Percentiles rank a stretch among this genome's conserved stretches.
Evolutionary conservation across 768 basidiomycete genomes (phyloP).

Genomic region (Saitozyma sp.): DNA sequence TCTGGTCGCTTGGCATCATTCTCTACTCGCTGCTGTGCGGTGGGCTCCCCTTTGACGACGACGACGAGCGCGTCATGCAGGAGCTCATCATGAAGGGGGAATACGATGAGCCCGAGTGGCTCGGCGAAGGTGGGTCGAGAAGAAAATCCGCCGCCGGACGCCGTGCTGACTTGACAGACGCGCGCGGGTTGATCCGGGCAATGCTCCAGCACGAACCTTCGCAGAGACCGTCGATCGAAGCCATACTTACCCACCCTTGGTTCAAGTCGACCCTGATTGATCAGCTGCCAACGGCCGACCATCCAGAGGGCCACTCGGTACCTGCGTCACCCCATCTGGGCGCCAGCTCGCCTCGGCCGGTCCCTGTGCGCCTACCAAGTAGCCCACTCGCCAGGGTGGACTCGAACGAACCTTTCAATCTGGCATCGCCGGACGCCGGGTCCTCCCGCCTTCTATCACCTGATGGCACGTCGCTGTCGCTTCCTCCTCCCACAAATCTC

Average conservation of each 20-base stretch:
- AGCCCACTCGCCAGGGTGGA: constrained; percentile 2
- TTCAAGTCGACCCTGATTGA: constrained; percentile 58
- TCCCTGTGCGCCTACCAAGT: constrained; percentile 1
- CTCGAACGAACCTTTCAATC: constrained; percentile 15
- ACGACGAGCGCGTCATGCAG: constrained; percentile 73
- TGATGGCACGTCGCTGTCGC: too few relatives aligned
- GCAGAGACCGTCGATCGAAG: constrained; percentile 74
- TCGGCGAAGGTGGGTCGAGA: constrained; percentile 68
- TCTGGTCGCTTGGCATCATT: constrained; percentile 93
- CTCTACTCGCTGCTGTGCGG: constrained; percentile 86
- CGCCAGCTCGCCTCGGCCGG: constrained; percentile 29
- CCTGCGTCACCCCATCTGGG: constrained; percentile 24
- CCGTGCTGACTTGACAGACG: constrained; percentile 60
- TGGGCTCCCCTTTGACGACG: constrained; percentile 85
- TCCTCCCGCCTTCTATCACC: neutral
- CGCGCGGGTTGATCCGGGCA: constrained; percentile 75
- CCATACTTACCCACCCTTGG: constrained; percentile 84
- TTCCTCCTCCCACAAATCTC: too few relatives aligned
- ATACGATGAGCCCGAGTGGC: constrained; percentile 90
- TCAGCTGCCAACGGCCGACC: constrained; percentile 5
- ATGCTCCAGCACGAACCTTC: constrained; percentile 76
- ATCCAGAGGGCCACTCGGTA: constrained; percentile 20
- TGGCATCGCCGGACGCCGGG: neutral
- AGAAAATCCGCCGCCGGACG: neutral
- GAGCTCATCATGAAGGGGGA: constrained; percentile 77